phyloP scores from a whole-genome alignment of 495 filamentous ascomycete species.

The Aspergillus campestris region DNA sequence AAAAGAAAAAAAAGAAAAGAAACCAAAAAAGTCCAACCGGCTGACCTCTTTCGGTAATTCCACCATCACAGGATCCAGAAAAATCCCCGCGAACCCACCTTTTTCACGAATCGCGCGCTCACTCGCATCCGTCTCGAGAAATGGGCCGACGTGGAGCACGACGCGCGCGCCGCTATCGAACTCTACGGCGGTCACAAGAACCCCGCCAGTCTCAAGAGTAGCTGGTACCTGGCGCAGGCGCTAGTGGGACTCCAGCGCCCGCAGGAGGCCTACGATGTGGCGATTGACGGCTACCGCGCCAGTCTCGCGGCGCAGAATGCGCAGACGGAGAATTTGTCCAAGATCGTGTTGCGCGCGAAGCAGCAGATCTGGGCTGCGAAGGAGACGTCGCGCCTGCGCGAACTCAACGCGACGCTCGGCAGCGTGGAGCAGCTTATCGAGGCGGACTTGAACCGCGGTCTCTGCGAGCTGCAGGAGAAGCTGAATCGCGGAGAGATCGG shows the following conservation, averaged over 20 bases:
- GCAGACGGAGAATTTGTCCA: conserved; percentile 56
- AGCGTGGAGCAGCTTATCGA: conserved; percentile 42
- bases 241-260: conserved; percentile 66
- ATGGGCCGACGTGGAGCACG: conserved; percentile 70
- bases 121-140: conserved; percentile 63
- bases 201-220: conserved; percentile 59
- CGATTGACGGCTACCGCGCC: conserved; percentile 63
- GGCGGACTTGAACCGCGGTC: conserved; percentile 45
- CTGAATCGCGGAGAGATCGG: conserved; percentile 39
- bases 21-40: background rate
- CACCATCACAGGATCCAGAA: conserved; percentile 33
- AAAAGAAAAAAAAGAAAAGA: background rate
- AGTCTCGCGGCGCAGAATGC: conserved; percentile 52
- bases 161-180: conserved; percentile 66
- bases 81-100: conserved; percentile 38
- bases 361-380: conserved; percentile 50
- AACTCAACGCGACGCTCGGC: conserved; percentile 37
- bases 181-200: conserved; percentile 45
- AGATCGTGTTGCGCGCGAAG: conserved; percentile 66
- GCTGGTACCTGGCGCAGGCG: conserved; percentile 76
- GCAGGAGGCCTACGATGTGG: conserved; percentile 64
- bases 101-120: conserved; percentile 82
- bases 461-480: conserved; percentile 38
- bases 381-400: conserved; percentile 39
- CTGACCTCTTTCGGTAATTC: background rate